Percentiles rank a stretch among this genome's conserved stretches.
Evolutionary conservation across 2,329 filamentous ascomycete species (phyloP).

Genomic region (Exophiala mesophila): DNA sequence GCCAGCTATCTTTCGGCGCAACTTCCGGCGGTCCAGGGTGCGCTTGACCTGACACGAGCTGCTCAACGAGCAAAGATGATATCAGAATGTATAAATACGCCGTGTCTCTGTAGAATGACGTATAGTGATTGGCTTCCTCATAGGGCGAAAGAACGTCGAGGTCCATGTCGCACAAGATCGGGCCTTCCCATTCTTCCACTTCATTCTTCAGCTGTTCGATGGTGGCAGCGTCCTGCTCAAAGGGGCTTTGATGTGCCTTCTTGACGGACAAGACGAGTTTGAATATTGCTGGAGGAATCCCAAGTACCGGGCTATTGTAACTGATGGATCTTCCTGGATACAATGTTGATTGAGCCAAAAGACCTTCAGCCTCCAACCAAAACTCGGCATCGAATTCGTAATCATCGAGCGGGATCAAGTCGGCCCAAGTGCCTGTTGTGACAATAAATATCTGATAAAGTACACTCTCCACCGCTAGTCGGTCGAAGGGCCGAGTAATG

Average conservation of each 20-base stretch:
- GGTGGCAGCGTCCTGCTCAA: constrained; percentile 8
- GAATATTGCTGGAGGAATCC: constrained; percentile 13
- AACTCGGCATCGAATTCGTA: constrained; percentile 15
- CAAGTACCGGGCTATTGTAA: constrained; percentile 19
- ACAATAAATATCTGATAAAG: constrained; percentile 19
- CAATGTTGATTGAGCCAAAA: constrained; percentile 11
- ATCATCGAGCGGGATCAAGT: constrained; percentile 4
- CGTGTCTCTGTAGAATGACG: constrained; percentile 13
- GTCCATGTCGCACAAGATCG: constrained; percentile 7
- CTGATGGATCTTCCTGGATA: constrained; percentile 12
- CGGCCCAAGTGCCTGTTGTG: constrained; percentile 15
- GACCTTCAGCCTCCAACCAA: constrained; percentile 15
- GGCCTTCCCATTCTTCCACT: constrained; percentile 15
- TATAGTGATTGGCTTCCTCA: neutral
- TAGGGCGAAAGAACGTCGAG: neutral
- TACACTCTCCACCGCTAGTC: constrained; percentile 17
- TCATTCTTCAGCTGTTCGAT: constrained; percentile 11
- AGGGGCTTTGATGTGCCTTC: constrained; percentile 9
- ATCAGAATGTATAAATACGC: constrained; percentile 14
- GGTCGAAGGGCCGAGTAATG: constrained; percentile 16
- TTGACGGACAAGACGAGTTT: constrained; percentile 14
- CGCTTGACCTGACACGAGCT: neutral
- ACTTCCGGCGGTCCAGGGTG: constrained; percentile 6
- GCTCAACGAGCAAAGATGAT: constrained; percentile 15
- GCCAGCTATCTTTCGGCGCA: constrained; percentile 10